Percentiles rank a stretch among this genome's conserved stretches.
Evolutionary conservation across 495 filamentous ascomycete genomes (phyloP).

Genomic region (Hyaloscypha bicolor): DNA sequence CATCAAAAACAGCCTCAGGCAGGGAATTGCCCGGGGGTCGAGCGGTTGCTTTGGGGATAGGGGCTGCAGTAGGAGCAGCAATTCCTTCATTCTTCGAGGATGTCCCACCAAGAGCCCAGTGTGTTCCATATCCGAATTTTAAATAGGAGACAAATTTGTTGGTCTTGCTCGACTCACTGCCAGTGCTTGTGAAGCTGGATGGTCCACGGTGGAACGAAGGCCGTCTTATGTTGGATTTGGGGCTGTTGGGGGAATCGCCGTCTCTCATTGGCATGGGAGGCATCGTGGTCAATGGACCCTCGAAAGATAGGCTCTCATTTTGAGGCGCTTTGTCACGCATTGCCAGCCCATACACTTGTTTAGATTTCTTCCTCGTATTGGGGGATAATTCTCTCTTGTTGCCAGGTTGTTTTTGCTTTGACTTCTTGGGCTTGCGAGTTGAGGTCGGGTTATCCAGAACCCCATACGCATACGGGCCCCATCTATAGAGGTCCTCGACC

Average conservation of each 20-base stretch:
- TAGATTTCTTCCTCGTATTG: slow-evolving; percentile 2
- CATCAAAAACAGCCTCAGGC: not conserved
- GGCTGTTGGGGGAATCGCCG: not conserved
- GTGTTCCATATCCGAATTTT: slow-evolving; percentile 58
- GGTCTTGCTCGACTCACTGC: slow-evolving; percentile 39
- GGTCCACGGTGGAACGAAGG: slow-evolving; percentile 15
- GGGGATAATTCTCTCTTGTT: slow-evolving; percentile 5
- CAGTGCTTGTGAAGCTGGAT: slow-evolving; percentile 21
- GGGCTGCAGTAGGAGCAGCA: not conserved
- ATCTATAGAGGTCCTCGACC: slow-evolving; percentile 81
- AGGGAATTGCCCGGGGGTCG: not conserved
- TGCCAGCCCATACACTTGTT: slow-evolving; percentile 2
- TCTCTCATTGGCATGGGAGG: slow-evolving; percentile 19
- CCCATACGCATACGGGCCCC: slow-evolving; percentile 79
- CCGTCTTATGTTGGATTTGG: slow-evolving; percentile 5
- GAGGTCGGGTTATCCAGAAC: slow-evolving; percentile 72
- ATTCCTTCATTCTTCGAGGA: slow-evolving; percentile 3
- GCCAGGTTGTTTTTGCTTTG: not conserved
- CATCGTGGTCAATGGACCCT: slow-evolving; percentile 14
- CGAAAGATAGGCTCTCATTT: not conserved
- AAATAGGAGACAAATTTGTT: slow-evolving; percentile 50
- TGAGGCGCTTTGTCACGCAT: not conserved
- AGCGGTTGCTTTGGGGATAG: not conserved
- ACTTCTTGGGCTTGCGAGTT: slow-evolving; percentile 39
- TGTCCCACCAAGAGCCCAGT: slow-evolving; percentile 47